Evolutionary conservation across 2,329 filamentous ascomycete species (phyloP).

Genomic region (Xylariomycetidae sp.): DNA sequence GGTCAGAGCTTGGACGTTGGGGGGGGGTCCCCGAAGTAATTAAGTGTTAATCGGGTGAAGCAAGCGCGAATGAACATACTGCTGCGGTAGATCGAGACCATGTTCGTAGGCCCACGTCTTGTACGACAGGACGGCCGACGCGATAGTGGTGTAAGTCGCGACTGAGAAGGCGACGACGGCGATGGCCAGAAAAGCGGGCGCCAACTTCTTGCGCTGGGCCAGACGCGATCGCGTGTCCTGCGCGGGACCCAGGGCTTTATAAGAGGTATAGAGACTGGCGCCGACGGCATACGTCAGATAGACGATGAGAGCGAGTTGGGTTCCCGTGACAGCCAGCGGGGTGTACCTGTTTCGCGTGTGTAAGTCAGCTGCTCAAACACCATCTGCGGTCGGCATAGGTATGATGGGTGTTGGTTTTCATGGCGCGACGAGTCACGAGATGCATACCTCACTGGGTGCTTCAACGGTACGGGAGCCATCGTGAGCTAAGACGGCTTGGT

Average conservation of each 20-base stretch:
- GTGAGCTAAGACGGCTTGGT: no score
- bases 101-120: conserved; percentile 34
- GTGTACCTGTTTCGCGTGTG: conserved; percentile 22
- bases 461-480: conserved; percentile 26
- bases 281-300: conserved; percentile 30
- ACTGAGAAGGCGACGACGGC: conserved; percentile 24
- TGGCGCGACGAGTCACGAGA: not conserved
- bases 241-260: conserved; percentile 28
- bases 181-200: conserved; percentile 29
- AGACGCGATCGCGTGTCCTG: conserved; percentile 32
- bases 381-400: not conserved
- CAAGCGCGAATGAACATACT: conserved; percentile 18
- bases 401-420: not conserved
- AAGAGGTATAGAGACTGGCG: conserved; percentile 30
- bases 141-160: conserved; percentile 25
- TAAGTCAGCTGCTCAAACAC: conserved; percentile 1
- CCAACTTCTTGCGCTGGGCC: conserved; percentile 27
- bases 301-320: conserved; percentile 23
- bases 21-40: no score
- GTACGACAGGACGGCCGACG: conserved; percentile 31
- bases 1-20: no score
- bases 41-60: no score
- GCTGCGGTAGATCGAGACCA: conserved; percentile 24
- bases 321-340: conserved; percentile 24
- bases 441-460: conserved; percentile 22